Evolutionary conservation across 768 basidiomycete species (phyloP), one percentile per base, ranked within the genome.

Genomic region (Suillus weaverae): DNA sequence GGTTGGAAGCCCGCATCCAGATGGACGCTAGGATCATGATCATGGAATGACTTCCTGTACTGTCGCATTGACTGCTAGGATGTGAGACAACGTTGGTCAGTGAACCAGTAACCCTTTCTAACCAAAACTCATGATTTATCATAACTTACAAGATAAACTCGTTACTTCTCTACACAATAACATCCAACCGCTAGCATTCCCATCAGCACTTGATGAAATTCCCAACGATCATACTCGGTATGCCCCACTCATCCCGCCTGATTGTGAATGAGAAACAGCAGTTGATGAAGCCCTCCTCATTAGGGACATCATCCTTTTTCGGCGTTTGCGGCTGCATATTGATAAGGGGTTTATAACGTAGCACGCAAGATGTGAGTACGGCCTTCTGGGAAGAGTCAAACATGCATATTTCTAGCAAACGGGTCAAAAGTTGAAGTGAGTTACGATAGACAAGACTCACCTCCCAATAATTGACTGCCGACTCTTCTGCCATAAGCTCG

Each of bases 381-480:
- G 94, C 94, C 74, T 97, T 96, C 77, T 96, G 94, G 3, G 82
- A 84, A n/a, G 90, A 89, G 78, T 95, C 92, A 67, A 96, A 96
- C 92, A 63, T 91, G 87, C 95, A 71, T 97, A 97, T 90, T 97
- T 95, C 92, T 95, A 75, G 51, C 46, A 22, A 10, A 8, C 41
- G 55, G 39, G 67, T 32, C 60, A 16, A 32, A 33, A 20, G 22
- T 39, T 14, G 62, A 3, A 26, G 22, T 14, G 30, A 7, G 11
- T 13, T 39, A 48, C 30, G 14, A 55, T 1, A n/a, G 18, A 36
- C n/a, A 30, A 32, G 26, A 70, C 84, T 48, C 41, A 91, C 94
- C 88, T 99, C 96, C 94, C 95, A 98, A 72, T 97, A 98, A 74
- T 96, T 95, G 48, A 97, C 95, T 3, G 95, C 95, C 1, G 89